Evolutionary conservation across 2,329 filamentous ascomycete genomes (phyloP), one percentile per base, ranked within the genome.

Genomic region (Ophiostoma sp.): DNA sequence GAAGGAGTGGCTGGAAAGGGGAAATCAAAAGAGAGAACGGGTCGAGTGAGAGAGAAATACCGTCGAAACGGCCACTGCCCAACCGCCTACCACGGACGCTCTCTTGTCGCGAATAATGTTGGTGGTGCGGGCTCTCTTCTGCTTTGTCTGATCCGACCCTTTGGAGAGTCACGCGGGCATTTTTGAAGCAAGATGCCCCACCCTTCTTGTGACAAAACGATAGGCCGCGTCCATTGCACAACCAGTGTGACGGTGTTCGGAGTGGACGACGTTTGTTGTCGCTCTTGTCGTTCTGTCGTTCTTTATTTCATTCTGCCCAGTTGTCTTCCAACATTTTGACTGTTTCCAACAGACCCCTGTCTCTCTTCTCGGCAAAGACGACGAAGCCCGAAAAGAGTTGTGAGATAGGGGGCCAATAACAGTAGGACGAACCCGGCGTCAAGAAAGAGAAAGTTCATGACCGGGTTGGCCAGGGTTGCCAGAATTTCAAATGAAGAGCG

Each of bases 141-240:
- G 61, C 61, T 66, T 45, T 66, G 61, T 66, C 22, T n/a, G 36
- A 42, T 45, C 61, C 36, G 36, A 17, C 36, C 12, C 22, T 48
- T 68, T 22, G 64, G 64, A 50, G 22, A 33, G 64, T 70, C 68
- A 70, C 68, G 68, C 48, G 68, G 68, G 64, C 64, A 68, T 17
- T 45, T 66, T 66, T 64, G 19, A 36, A 39, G n/a, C 36, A 17
- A 45, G 11, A 6, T 22, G 15, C 22, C 31, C 25, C 22, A 36
- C 63, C 39, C 50, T 22, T 25, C 28, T 55, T 55, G 12, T 5
- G 39, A 45, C n/a, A 45, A 15, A 11, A 39, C 12, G n/a, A 45
- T n/a, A 63, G 59, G 7, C 17, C 15, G 15, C 59, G 19, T 19
- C 57, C 31, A 33, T 42, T 25, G 36, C 36, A 45, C 36, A 64